Evolutionary conservation across 2,329 filamentous ascomycete species (phyloP), one percentile per base, ranked within the genome.

Genomic region (Penicillium sp.): DNA sequence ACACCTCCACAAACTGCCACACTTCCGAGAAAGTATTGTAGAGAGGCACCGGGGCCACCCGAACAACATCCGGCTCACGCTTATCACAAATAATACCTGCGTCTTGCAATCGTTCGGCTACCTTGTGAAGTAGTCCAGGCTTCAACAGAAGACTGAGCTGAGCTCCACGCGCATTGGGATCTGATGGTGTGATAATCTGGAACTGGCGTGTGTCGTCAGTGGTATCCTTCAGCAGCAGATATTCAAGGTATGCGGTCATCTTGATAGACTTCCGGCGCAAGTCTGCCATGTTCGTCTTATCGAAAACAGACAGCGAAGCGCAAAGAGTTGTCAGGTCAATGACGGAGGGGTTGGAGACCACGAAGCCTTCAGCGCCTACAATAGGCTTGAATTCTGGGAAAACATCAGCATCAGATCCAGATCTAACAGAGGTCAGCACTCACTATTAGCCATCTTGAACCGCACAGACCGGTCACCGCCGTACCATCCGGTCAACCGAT

Each of bases 21-120:
- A 89, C 81, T 62, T 95, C 89, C 49, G 77, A 76, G 64, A 86
- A 94, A 1, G 78, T 82, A 62, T 90, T 90, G 68, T 94, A 95
- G 54, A 95, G 67, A 3, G 89, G 88, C 39, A 85, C 84, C 1
- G 89, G 89, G 1, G 89, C 87, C 0, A 93, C 82, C 2, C 89
- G 76, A 28, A 95, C 84, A 14, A 95, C 89, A 62, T 88, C 83
- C 1, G 89, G 89, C 67, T 86, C 86, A 46, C 89, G 75, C 76
- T 91, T 86, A 62, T 95, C 89, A 38, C 86, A 84, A 3, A 93
- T 78, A 2, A 93, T 83, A 1, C 85, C 86, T 0, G 78, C 77
- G n/a, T 80, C 75, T 56, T 87, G 81, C 36, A 95, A 67, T 28
- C 75, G 77, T 29, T 74, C 70, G 44, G 80, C 77, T 3, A 94